Evolutionary conservation across 2,329 filamentous ascomycete species (phyloP).

Genomic region (Colletotrichum tanaceti): DNA sequence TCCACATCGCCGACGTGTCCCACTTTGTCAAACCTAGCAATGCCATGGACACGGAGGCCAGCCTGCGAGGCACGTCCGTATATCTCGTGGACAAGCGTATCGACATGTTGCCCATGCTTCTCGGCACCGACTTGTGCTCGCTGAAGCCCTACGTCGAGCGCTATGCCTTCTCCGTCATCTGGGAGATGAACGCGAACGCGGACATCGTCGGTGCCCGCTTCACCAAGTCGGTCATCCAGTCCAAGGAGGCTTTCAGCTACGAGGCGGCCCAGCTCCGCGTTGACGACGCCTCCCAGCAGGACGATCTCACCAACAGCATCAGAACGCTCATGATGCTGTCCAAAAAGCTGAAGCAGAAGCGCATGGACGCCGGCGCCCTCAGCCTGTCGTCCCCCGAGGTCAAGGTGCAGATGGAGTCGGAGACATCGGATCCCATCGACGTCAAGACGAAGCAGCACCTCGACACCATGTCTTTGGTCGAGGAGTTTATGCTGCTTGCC

Average conservation of each 20-base stretch:
- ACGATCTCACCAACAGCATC: conserved; percentile 92
- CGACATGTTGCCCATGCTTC: conserved; percentile 97
- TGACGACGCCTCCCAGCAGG: conserved; percentile 86
- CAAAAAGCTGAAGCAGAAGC: conserved; percentile 92
- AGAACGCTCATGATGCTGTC: conserved; percentile 87
- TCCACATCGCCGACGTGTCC: conserved; percentile 99
- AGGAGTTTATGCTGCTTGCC: conserved; percentile 99
- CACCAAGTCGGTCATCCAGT: conserved; percentile 98
- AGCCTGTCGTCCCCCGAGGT: conserved; percentile 98
- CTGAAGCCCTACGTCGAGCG: conserved; percentile 98
- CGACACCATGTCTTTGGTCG: conserved; percentile 96
- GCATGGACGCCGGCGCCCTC: conserved; percentile 93
- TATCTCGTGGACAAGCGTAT: conserved; percentile 99
- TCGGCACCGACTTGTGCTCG: conserved; percentile 96
- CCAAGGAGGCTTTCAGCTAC: conserved; percentile 96
- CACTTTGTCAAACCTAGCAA: conserved; percentile 98
- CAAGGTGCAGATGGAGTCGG: conserved; percentile 92
- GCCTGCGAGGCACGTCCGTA: conserved; percentile 92
- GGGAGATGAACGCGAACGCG: conserved; percentile 88
- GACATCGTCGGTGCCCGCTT: conserved; percentile 88
- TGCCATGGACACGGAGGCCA: conserved; percentile 96
- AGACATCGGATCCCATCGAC: conserved; percentile 95
- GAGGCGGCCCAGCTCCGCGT: conserved; percentile 95
- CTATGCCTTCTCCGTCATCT: conserved; percentile 85
- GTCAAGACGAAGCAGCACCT: conserved; percentile 95